Percentiles rank a stretch among this genome's conserved stretches.
Evolutionary conservation across 257 asterid genomes (phyloP).

Genomic region (Scutellaria baicalensis): DNA sequence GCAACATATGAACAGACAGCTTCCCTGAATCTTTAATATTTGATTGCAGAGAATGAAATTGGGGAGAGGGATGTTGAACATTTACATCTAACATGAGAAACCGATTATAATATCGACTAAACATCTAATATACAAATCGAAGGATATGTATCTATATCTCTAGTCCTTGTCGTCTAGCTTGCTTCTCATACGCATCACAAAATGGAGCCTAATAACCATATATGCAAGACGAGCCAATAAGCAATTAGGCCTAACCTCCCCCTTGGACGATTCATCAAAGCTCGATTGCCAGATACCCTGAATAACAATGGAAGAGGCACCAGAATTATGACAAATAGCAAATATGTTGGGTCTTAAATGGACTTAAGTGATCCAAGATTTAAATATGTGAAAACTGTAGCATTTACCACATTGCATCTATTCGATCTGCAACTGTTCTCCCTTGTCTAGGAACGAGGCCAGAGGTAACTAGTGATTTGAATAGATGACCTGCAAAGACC

Average conservation of each 20-base stretch:
- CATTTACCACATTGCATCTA: slow-evolving; percentile 88
- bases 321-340: not conserved
- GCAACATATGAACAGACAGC: slow-evolving; percentile 13
- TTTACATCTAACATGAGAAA: slow-evolving; percentile 25
- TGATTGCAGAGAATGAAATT: slow-evolving; percentile 54
- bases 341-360: not conserved
- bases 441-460: slow-evolving; percentile 95
- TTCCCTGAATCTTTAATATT: slow-evolving; percentile 56
- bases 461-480: slow-evolving; percentile 73
- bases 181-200: slow-evolving; percentile 34
- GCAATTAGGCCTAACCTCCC: slow-evolving; percentile 78
- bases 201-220: slow-evolving; percentile 76
- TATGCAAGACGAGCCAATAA: slow-evolving; percentile 72
- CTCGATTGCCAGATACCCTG: slow-evolving; percentile 91
- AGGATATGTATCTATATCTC: not conserved
- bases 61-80: slow-evolving; percentile 21
- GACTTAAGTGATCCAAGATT: not conserved
- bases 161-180: not conserved
- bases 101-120: slow-evolving; percentile 6
- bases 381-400: not conserved
- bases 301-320: slow-evolving; percentile 18
- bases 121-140: slow-evolving; percentile 30
- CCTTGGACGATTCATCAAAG: slow-evolving; percentile 84
- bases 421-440: slow-evolving; percentile 71
- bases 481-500: slow-evolving; percentile 64